Evolutionary conservation across 2,329 filamentous ascomycete genomes (phyloP).

Genomic region (Alternaria rosae): DNA sequence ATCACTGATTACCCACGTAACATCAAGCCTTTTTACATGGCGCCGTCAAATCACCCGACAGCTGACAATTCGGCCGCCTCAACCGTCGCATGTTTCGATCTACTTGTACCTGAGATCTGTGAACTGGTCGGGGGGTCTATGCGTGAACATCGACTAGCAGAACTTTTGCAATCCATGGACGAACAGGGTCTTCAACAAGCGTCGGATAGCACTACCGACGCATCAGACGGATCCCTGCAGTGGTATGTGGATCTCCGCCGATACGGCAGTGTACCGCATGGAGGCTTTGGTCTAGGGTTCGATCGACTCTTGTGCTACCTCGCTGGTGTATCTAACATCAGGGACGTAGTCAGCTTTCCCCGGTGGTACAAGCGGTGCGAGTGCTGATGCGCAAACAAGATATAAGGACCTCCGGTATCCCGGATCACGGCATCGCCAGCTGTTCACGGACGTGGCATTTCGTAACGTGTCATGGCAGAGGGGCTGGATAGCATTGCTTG

Average conservation of each 20-base stretch:
- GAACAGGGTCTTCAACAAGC: conserved; percentile 66
- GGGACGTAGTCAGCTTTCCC: conserved; percentile 87
- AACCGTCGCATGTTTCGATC: conserved; percentile 89
- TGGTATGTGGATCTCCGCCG: conserved; percentile 91
- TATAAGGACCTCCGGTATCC: conserved; percentile 8
- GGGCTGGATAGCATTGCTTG: conserved; percentile 10
- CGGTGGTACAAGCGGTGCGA: conserved; percentile 69
- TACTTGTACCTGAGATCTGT: conserved; percentile 83
- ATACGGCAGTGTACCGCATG: conserved; percentile 91
- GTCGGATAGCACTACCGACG: conserved; percentile 20
- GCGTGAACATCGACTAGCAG: conserved; percentile 78
- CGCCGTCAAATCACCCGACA: conserved; percentile 51
- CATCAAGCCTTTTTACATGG: conserved; percentile 94
- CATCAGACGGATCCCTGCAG: conserved; percentile 58
- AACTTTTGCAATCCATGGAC: conserved; percentile 75
- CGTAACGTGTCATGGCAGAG: conserved; percentile 13
- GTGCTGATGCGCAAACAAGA: conserved; percentile 45
- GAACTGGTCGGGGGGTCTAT: conserved; percentile 90
- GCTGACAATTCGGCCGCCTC: conserved; percentile 19
- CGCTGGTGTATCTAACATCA: conserved; percentile 79
- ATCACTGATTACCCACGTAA: conserved; percentile 89
- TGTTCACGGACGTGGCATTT: conserved; percentile 8
- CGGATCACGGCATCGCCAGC: conserved; percentile 11
- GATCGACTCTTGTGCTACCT: conserved; percentile 87
- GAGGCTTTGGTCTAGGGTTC: conserved; percentile 89